A percentile compares a stretch with the other conserved stretches of the same genome.
phyloP scores from a whole-genome alignment of 2,329 filamentous ascomycete species.

The Arthrinium phaeospermum region DNA sequence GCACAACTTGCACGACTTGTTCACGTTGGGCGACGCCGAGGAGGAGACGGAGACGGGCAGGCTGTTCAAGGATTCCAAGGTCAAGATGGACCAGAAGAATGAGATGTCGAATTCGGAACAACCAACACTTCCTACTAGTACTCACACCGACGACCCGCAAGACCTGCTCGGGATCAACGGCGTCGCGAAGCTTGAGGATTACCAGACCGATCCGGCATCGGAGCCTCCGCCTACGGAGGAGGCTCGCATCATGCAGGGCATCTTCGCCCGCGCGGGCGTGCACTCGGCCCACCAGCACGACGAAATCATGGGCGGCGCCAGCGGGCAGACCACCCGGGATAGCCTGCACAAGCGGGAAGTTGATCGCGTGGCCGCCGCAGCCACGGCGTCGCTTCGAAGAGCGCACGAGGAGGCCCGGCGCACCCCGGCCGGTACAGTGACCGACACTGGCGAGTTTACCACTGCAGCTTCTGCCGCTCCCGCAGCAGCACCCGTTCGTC shows the following conservation, averaged over 20 bases:
- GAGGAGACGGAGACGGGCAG: conserved; percentile 82
- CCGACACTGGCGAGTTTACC: conserved; percentile 81
- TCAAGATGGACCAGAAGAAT: conserved; percentile 60
- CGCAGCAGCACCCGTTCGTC: conserved; percentile 31
- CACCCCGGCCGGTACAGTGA: conserved; percentile 83
- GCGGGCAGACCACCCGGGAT: conserved; percentile 74
- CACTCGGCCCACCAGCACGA: conserved; percentile 95
- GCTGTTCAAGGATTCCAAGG: conserved; percentile 87
- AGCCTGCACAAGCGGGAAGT: conserved; percentile 83
- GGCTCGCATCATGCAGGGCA: conserved; percentile 82
- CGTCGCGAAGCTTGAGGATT: conserved; percentile 37
- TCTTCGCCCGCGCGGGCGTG: conserved; percentile 85
- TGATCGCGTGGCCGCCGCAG: conserved; percentile 76
- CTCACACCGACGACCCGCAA: conserved; percentile 26
- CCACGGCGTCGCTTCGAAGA: conserved; percentile 75
- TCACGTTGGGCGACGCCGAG: conserved; percentile 73
- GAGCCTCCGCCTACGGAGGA: conserved; percentile 59
- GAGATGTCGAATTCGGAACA: conserved; percentile 28
- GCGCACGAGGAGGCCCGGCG: conserved; percentile 74
- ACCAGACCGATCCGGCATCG: conserved; percentile 54
- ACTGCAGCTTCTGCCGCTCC: background rate
- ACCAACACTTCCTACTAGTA: conserved; percentile 18
- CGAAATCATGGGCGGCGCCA: conserved; percentile 77
- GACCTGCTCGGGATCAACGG: conserved; percentile 43
- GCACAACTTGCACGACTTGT: conserved; percentile 89